Conservation (phyloP, 306 rosid species). For the Medicago arabica region DNA sequence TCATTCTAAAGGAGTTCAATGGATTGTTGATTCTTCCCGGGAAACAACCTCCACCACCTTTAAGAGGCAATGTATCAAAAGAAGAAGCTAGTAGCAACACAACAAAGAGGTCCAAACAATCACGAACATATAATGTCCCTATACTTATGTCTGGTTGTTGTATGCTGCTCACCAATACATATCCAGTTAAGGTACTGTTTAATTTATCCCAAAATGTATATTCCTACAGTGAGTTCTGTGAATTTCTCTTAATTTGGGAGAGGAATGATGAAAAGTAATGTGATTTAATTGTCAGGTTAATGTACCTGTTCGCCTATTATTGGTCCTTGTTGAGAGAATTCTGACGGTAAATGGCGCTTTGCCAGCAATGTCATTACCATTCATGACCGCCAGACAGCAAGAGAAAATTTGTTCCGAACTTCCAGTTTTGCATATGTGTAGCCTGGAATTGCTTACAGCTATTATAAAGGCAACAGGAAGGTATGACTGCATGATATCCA, state of each 20-base stretch:
- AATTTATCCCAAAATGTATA: slow-evolving; percentile 19
- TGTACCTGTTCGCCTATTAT: slow-evolving; percentile 66
- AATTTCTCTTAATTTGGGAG: not conserved
- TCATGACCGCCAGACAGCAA: slow-evolving; percentile 79
- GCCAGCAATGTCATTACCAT: slow-evolving; percentile 63
- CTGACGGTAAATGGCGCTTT: slow-evolving; percentile 77
- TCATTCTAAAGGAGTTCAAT: slow-evolving; percentile 47
- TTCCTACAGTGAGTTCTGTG: slow-evolving; percentile 21
- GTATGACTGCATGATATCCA: slow-evolving; percentile 49
- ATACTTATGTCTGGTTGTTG: slow-evolving; percentile 75
- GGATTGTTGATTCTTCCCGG: slow-evolving; percentile 67
- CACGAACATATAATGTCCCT: slow-evolving; percentile 54
- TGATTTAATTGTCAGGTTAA: slow-evolving; percentile 59
- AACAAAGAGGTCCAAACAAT: slow-evolving; percentile 55
- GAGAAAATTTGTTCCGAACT: slow-evolving; percentile 83
- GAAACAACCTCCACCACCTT: slow-evolving; percentile 65
- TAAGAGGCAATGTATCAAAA: slow-evolving; percentile 56
- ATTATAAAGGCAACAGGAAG: slow-evolving; percentile 71
- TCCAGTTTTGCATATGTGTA: slow-evolving; percentile 70
- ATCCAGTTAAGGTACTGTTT: slow-evolving; percentile 74
- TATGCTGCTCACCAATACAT: slow-evolving; percentile 72
- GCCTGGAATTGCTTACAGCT: slow-evolving; percentile 77
- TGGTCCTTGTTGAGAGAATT: slow-evolving; percentile 76
- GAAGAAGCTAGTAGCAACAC: slow-evolving; percentile 51
- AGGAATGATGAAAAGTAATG: slow-evolving; percentile 25